Base-by-base conservation (phyloP, 1,284 basidiomycete genomes). In the Apiotrichum veenhuisii region DNA sequence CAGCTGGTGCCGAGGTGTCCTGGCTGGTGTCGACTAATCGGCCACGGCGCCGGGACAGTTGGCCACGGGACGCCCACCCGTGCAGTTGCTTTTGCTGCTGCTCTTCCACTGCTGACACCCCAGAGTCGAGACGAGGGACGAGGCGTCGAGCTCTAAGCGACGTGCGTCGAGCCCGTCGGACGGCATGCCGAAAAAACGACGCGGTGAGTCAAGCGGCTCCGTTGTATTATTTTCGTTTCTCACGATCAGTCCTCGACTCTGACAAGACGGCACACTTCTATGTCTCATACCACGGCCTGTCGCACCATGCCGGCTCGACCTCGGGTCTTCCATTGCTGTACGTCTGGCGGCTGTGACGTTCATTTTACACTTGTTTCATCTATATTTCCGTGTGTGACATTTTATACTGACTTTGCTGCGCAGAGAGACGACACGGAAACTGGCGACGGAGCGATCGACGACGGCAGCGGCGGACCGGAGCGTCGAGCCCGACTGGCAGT, bases 311-410 rank as follows among this genome's bases (percentile, higher is more conserved):
- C 3, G 62, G 62, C 5, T 63, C 58, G 0, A 58, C 62, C 1
- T 58, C 58, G 2, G 62, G 62, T 1, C 20, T 63, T 18, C 62
- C 62, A 8, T 44, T 63, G 12, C 48, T 63, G 62, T 63, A 34
- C 34, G 58, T 43, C n/a, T n/a, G n/a, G n/a, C n/a, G n/a, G n/a
- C n/a, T n/a, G n/a, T n/a, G n/a, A n/a, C n/a, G n/a, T n/a, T n/a
- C n/a, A n/a, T n/a, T n/a, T n/a, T n/a, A n/a, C n/a, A n/a, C n/a
- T n/a, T n/a, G n/a, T n/a, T n/a, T n/a, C n/a, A n/a, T n/a, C n/a
- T n/a, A n/a, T n/a, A n/a, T n/a, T n/a, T n/a, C n/a, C n/a, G n/a
- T n/a, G n/a, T n/a, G n/a, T n/a, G n/a, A n/a, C n/a, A n/a, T n/a
- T n/a, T n/a, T n/a, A n/a, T n/a, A n/a, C n/a, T n/a, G n/a, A n/a